Evolutionary conservation across 2,329 filamentous ascomycete genomes (phyloP).

Genomic region (Pyricularia pennisetigena): DNA sequence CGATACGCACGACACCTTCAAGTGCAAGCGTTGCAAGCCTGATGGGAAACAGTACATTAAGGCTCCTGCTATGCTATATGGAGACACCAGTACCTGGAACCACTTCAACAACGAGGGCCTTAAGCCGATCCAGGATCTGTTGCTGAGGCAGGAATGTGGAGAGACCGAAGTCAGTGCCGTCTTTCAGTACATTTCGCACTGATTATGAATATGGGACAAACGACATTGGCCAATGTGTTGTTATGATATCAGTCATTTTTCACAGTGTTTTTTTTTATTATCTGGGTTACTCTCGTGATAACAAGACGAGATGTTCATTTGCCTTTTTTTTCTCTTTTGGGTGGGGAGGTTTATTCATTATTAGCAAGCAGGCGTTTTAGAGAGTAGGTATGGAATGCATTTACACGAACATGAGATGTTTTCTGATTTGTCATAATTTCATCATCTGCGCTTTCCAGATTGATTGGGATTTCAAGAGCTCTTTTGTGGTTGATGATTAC

Average conservation of each 20-base stretch:
- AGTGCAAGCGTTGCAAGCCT: constrained; percentile 87
- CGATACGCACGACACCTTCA: constrained; percentile 97
- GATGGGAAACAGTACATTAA: constrained; percentile 84
- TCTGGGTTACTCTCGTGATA: background rate
- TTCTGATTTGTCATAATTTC: background rate
- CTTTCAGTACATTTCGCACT: constrained; percentile 97
- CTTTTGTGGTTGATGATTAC: background rate
- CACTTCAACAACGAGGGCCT: constrained; percentile 82
- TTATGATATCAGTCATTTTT: background rate
- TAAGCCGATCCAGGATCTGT: constrained; percentile 76
- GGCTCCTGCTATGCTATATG: constrained; percentile 89
- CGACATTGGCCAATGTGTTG: background rate
- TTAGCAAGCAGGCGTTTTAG: background rate
- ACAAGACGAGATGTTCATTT: background rate
- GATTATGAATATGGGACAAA: constrained; percentile 3
- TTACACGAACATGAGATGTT: background rate
- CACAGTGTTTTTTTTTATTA: background rate
- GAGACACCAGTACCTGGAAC: constrained; percentile 99
- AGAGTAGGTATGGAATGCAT: background rate
- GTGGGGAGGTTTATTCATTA: background rate
- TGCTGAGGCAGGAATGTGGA: constrained; percentile 75
- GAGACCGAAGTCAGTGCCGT: constrained; percentile 82
- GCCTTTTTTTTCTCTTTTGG: background rate
- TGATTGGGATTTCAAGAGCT: background rate
- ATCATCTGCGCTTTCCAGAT: background rate